Conservation (phyloP, 2,329 filamentous ascomycete genomes). For the Celoporthe dispersa region DNA sequence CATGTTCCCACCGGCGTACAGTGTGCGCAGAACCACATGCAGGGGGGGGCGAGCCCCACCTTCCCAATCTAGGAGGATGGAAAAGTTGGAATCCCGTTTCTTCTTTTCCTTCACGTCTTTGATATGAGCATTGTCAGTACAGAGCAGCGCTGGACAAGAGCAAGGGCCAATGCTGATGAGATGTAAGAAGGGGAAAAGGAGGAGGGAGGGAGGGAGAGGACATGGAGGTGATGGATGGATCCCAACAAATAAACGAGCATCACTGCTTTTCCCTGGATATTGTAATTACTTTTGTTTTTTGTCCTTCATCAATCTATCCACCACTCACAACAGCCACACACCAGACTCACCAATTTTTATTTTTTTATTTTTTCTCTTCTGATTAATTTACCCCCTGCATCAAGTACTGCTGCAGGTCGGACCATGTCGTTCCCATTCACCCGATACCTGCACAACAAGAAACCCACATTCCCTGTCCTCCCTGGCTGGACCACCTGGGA, state of each 20-base stretch:
- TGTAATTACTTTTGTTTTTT: neutral
- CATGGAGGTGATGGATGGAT: neutral
- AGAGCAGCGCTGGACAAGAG: neutral
- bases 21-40: neutral
- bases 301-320: neutral
- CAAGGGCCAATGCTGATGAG: neutral
- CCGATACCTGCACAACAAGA: neutral
- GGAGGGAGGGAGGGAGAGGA: neutral
- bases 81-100: neutral
- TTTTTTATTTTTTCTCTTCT: neutral
- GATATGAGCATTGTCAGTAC: neutral
- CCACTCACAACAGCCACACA: neutral
- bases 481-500: neutral
- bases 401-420: conserved; percentile 3
- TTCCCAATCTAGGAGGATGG: conserved; percentile 15
- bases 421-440: neutral
- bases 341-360: neutral
- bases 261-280: neutral
- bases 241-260: neutral
- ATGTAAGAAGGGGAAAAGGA: too few species aligned
- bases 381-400: conserved; percentile 10
- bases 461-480: neutral
- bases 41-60: conserved; percentile 8
- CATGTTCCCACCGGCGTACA: neutral
- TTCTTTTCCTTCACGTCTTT: neutral